A percentile compares a stretch with the other conserved stretches of the same genome.
These are phyloP conservation scores for Verticillium albo-atrum DNA, from an alignment of 2,329 filamentous ascomycete species.

Conservation along the genomic window DNA sequence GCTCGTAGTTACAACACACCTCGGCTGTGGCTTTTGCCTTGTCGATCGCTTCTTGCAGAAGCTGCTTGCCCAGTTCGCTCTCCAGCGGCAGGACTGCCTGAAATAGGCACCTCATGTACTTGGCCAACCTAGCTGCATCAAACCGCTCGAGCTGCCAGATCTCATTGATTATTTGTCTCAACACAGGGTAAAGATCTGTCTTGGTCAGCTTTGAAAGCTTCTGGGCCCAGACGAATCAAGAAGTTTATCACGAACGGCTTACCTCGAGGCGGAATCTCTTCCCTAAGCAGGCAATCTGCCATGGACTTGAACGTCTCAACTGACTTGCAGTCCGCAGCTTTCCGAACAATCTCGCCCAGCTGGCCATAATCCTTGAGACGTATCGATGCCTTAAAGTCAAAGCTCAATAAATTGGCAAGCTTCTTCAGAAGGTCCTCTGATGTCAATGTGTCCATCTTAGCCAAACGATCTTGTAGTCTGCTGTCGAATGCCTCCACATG, in stretches of 20 bases:
- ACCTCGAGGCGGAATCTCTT: conserved; percentile 48
- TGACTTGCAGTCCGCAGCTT: conserved; percentile 38
- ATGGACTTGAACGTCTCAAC: conserved; percentile 54
- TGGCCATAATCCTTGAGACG: conserved; percentile 64
- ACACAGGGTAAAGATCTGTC: conserved; percentile 44
- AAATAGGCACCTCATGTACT: conserved; percentile 76
- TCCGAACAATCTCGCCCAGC: conserved; percentile 55
- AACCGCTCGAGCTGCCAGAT: conserved; percentile 55
- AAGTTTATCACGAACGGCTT: conserved; percentile 4
- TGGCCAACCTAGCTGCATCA: conserved; percentile 57
- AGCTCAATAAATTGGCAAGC: conserved; percentile 62
- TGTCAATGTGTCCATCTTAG: conserved; percentile 35
- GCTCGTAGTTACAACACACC: conserved; percentile 26
- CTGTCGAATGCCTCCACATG: conserved; percentile 57
- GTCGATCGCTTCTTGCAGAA: conserved; percentile 59
- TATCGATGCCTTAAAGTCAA: conserved; percentile 75
- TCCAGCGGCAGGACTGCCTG: conserved; percentile 58
- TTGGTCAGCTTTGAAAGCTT: background rate
- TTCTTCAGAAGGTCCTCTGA: conserved; percentile 55
- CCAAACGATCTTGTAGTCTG: conserved; percentile 32
- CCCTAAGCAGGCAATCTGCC: conserved; percentile 59
- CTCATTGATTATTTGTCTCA: conserved; percentile 67
- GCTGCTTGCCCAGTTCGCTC: conserved; percentile 49
- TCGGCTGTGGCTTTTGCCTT: conserved; percentile 47
- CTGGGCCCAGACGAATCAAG: background rate